Base-by-base conservation (phyloP, 2,329 filamentous ascomycete species). In the Nemania sp. region DNA sequence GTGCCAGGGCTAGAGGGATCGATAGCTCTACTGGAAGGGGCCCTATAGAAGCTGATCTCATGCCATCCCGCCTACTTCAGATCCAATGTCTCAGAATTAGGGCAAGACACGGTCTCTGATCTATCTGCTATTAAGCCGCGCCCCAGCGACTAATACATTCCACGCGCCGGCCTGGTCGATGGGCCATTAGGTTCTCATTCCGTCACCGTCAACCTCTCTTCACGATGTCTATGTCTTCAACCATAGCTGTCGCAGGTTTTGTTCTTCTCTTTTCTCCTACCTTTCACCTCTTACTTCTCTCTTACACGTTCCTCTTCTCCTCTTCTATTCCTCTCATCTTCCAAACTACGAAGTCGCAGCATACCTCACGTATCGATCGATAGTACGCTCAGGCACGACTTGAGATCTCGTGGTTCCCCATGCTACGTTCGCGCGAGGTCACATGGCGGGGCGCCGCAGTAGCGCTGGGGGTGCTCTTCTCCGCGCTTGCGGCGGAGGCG, bases 141-240 rank as follows among this genome's bases (percentile, higher is more conserved):
- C 22, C 38, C 29, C 43, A 29, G 63, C 20, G n/a, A 38, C 27
- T 64, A 62, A 68, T 69, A 26, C 75, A 76, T 76, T 76, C 72
- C 62, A 38, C 38, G 52, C 27, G 20, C 51, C 13, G 27, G 54
- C 26, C 49, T 59, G 45, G 62, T 60, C 54, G 56, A 68, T 73
- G 61, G 64, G 62, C 68, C 65, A 54, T 29, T 62, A 51, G 52
- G 69, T 68, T 72, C 72, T 71, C 74, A 70, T 32, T 38, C 49
- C 5, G 18, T 4, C 24, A 35, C 45, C 20, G 18, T 13, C 2
- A 27, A 7, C 53, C 15, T 52, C 59, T 60, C n/a, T 7, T 56
- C 59, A 67, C 24, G 38, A 66, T 67, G 54, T 10, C 38, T 2
- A 41, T 18, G 55, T 26, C 54, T 63, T 54, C 54, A 38, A 51